Percentiles rank a stretch among this genome's conserved stretches.
Evolutionary conservation across 73 alveolate genomes (phyloP).

Genomic region (Durusdinium trenchii): DNA sequence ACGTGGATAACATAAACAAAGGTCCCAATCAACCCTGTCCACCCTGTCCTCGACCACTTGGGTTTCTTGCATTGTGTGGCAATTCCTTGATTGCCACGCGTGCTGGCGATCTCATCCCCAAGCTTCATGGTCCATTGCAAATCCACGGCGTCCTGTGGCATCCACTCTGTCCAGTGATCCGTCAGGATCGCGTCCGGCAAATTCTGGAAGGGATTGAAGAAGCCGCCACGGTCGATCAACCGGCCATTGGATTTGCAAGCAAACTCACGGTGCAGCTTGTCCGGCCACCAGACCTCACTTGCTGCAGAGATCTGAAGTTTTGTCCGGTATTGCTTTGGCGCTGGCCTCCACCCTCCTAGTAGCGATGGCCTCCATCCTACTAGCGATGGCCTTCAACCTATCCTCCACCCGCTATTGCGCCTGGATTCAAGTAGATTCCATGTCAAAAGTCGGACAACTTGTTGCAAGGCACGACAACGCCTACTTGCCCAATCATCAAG

Average conservation of each 20-base stretch:
- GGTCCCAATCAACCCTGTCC: neutral
- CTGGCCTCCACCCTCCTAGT: too few relatives aligned
- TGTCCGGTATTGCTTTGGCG: neutral
- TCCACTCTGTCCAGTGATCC: slow-evolving; percentile 64
- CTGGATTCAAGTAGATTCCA: too few relatives aligned
- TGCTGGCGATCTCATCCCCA: neutral
- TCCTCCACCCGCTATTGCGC: too few relatives aligned
- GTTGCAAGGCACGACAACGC: too few relatives aligned
- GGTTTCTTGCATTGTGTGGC: slow-evolving; percentile 42
- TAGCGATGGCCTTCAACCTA: too few relatives aligned
- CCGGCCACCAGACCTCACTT: slow-evolving; percentile 59
- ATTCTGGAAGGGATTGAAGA: neutral
- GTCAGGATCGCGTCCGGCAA: neutral
- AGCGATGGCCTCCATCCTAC: too few relatives aligned
- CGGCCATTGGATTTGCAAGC: slow-evolving; percentile 53
- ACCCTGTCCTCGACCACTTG: slow-evolving; percentile 43
- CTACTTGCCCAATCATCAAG: too few relatives aligned
- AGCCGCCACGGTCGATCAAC: neutral
- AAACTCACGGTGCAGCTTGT: slow-evolving; percentile 17
- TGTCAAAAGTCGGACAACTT: too few relatives aligned
- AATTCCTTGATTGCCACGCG: slow-evolving; percentile 41
- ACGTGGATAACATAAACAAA: neutral
- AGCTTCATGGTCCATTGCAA: slow-evolving; percentile 56
- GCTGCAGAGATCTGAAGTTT: neutral
- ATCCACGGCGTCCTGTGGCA: neutral